These are phyloP conservation scores for Podaxis rugospora DNA, from an alignment of 768 basidiomycete species.

Conservation along the genomic window DNA sequence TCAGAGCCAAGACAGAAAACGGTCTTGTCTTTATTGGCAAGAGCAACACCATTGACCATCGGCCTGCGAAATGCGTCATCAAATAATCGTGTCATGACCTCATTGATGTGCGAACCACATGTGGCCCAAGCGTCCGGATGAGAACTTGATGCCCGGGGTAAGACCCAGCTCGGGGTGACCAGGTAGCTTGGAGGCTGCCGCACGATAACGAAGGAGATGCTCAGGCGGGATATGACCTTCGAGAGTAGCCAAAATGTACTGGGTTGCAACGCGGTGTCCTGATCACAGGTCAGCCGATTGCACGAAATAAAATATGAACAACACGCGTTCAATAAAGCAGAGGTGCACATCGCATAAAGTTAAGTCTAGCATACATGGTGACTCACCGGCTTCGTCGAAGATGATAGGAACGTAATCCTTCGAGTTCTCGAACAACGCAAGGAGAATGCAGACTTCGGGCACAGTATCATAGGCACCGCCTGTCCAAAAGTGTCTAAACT, in stretches of 20 bases:
- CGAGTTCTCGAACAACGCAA: conserved; percentile 64
- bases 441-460: conserved; percentile 78
- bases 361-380: not conserved
- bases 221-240: conserved; percentile 68
- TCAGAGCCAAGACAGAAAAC: conserved; percentile 86
- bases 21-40: conserved; percentile 73
- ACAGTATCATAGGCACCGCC: conserved; percentile 74
- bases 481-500: conserved; percentile 14
- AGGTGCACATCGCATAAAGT: not conserved
- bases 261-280: conserved; percentile 90
- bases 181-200: conserved; percentile 81
- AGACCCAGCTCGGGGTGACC: conserved; percentile 88
- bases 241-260: conserved; percentile 78
- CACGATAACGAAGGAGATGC: conserved; percentile 81
- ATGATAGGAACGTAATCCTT: conserved; percentile 65
- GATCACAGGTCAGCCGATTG: conserved; percentile 1
- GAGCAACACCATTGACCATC: conserved; percentile 77
- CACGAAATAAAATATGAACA: not conserved
- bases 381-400: conserved; percentile 79
- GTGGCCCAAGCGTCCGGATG: conserved; percentile 88
- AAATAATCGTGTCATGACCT: not conserved
- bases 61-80: conserved; percentile 36
- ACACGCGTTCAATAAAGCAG: not conserved
- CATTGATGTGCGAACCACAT: conserved; percentile 53
- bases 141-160: conserved; percentile 92